A percentile compares a stretch with the other conserved stretches of the same genome.
These are phyloP conservation scores for Firmiana major DNA, from an alignment of 345 rosid species.

Conservation along the genomic window DNA sequence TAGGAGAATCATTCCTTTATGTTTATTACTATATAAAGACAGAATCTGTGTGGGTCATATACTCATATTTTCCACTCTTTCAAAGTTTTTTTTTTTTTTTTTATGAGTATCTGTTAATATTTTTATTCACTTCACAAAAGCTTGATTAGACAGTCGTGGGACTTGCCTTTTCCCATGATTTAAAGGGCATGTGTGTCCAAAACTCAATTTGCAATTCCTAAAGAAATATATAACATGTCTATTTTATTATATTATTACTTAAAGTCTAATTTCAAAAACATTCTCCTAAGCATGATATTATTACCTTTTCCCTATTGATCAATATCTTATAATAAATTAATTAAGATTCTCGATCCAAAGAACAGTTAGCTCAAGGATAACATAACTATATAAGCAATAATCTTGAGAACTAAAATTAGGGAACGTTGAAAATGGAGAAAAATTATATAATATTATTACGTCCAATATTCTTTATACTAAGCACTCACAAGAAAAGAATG, in stretches of 20 bases:
- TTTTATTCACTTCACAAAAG: conserved; percentile 17
- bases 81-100: not conserved
- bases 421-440: not conserved
- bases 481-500: too few species aligned
- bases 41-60: conserved; percentile 36
- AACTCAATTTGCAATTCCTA: conserved; percentile 9
- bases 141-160: conserved; percentile 45
- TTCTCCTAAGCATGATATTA: not conserved
- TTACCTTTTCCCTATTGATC: not conserved
- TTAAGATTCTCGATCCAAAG: not conserved
- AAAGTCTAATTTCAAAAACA: not conserved
- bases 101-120: not conserved
- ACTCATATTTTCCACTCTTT: conserved; percentile 31
- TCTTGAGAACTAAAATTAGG: not conserved
- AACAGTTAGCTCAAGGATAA: not conserved
- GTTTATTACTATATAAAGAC: conserved; percentile 5
- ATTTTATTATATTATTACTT: too few species aligned
- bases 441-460: too few species aligned
- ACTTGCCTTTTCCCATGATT: conserved; percentile 30
- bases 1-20: conserved; percentile 4
- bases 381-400: not conserved
- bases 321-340: not conserved
- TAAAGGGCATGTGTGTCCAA: conserved; percentile 29
- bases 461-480: too few species aligned
- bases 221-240: not conserved